These are phyloP conservation scores for Coemansia sp. DNA, from an alignment of 192 early-diverging fungal species.

Conservation along the genomic window DNA sequence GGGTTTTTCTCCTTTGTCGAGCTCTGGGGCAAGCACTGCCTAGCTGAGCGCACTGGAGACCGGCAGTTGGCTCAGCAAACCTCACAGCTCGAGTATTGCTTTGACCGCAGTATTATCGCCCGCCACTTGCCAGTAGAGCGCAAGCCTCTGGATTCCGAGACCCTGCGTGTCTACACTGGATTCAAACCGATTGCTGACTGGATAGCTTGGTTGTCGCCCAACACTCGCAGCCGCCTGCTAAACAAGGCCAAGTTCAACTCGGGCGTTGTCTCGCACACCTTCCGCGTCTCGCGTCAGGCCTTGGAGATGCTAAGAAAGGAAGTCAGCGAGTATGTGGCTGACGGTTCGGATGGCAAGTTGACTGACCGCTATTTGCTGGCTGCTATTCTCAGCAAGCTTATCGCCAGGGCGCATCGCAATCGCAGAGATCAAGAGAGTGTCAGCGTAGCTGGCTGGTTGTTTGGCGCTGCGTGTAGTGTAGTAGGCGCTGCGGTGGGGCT, in stretches of 20 bases:
- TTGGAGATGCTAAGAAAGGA: slow-evolving; percentile 20
- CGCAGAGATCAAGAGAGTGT: slow-evolving; percentile 11
- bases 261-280: slow-evolving; percentile 31
- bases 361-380: slow-evolving; percentile 33
- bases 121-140: slow-evolving; percentile 33
- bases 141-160: slow-evolving; percentile 26
- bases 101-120: slow-evolving; percentile 39
- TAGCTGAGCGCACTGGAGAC: slow-evolving; percentile 9
- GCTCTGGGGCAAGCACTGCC: slow-evolving; percentile 41
- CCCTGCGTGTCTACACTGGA: slow-evolving; percentile 23
- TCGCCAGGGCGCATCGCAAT: slow-evolving; percentile 38
- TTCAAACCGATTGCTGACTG: slow-evolving; percentile 41
- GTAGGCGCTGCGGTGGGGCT: neutral
- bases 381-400: slow-evolving; percentile 39
- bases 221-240: slow-evolving; percentile 32
- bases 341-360: neutral
- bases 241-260: slow-evolving; percentile 30
- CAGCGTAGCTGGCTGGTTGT: neutral
- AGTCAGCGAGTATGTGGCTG: slow-evolving; percentile 1
- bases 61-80: neutral
- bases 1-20: slow-evolving; percentile 47
- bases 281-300: slow-evolving; percentile 26
- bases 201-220: slow-evolving; percentile 52
- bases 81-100: slow-evolving; percentile 19
- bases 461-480: neutral